Conservation (phyloP, 2,329 filamentous ascomycete genomes). For the Ascochyta pisi region DNA sequence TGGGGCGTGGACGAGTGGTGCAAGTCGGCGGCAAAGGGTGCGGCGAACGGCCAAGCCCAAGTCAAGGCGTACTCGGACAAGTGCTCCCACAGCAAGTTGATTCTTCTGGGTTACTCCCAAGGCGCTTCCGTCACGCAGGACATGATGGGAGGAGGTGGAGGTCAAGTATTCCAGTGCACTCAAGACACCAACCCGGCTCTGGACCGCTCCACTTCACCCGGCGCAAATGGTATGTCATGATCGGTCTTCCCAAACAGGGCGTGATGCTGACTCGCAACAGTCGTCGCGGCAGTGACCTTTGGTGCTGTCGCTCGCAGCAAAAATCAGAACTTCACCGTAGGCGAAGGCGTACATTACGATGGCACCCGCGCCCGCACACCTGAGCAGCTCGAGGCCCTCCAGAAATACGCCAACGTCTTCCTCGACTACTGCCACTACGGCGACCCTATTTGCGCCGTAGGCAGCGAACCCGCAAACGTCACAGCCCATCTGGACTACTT, state of each 20-base stretch:
- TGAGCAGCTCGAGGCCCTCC: slow-evolving; percentile 25
- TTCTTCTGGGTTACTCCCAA: slow-evolving; percentile 36
- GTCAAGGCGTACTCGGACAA: slow-evolving; percentile 33
- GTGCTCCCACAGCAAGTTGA: slow-evolving; percentile 38
- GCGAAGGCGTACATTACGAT: slow-evolving; percentile 30
- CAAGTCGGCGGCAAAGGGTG: slow-evolving; percentile 33
- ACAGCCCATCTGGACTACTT: slow-evolving; percentile 67
- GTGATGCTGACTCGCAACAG: slow-evolving; percentile 18
- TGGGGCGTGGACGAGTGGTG: slow-evolving; percentile 37
- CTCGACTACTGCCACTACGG: slow-evolving; percentile 68
- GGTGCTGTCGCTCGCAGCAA: slow-evolving; percentile 33
- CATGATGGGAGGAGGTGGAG: slow-evolving; percentile 40
- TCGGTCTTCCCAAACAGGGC: neutral
- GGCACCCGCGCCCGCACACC: slow-evolving; percentile 30
- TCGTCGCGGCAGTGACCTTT: slow-evolving; percentile 36
- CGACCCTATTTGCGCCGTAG: slow-evolving; percentile 68
- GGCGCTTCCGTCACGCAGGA: slow-evolving; percentile 36
- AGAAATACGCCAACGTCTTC: slow-evolving; percentile 51
- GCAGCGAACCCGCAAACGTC: slow-evolving; percentile 59
- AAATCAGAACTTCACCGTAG: slow-evolving; percentile 34
- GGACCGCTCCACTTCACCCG: slow-evolving; percentile 25
- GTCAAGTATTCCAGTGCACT: slow-evolving; percentile 31
- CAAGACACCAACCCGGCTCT: slow-evolving; percentile 31
- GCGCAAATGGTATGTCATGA: slow-evolving; percentile 27
- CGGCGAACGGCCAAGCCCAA: slow-evolving; percentile 32